phyloP scores from a whole-genome alignment of 1,139 yeast species.

The Suzukiozyma palmioleophila region DNA sequence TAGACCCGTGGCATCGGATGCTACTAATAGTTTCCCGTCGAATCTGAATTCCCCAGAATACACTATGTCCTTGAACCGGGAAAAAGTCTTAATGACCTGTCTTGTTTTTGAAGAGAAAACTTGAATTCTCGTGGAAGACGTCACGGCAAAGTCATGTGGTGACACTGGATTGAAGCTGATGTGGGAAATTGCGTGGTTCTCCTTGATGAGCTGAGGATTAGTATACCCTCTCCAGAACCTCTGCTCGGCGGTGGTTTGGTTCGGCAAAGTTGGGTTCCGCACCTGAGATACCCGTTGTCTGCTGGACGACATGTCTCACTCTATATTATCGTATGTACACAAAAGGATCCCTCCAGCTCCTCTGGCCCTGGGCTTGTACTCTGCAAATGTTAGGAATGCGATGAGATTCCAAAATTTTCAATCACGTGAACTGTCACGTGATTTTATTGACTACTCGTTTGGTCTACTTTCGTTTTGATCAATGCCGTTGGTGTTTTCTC shows the following conservation, averaged over 20 bases:
- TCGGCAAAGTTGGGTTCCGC: constrained; percentile 70
- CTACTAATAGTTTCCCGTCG: constrained; percentile 80
- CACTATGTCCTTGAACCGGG: constrained; percentile 88
- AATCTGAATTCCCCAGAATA: constrained; percentile 78
- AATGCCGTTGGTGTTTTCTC: no score
- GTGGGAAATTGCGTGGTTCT: constrained; percentile 86
- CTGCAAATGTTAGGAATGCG: no score
- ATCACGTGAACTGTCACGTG: no score
- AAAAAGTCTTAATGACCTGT: constrained; percentile 82
- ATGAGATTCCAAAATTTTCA: no score
- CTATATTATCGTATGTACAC: no score
- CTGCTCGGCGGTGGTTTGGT: constrained; percentile 88
- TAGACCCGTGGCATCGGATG: constrained; percentile 85
- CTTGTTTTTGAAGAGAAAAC: constrained; percentile 89
- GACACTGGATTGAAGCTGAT: constrained; percentile 80
- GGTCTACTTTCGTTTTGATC: no score
- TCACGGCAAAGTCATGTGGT: constrained; percentile 92
- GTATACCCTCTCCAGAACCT: constrained; percentile 87
- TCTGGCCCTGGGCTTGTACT: no score
- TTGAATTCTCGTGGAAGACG: constrained; percentile 88
- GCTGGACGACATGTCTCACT: constrained; percentile 65
- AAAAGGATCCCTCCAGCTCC: no score
- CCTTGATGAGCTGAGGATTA: constrained; percentile 86
- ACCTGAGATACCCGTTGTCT: constrained; percentile 64
- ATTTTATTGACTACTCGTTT: no score